Percentiles rank a stretch among this genome's conserved stretches.
Evolutionary conservation across 257 asterid species (phyloP).

Genomic region (Fraxinus americana): DNA sequence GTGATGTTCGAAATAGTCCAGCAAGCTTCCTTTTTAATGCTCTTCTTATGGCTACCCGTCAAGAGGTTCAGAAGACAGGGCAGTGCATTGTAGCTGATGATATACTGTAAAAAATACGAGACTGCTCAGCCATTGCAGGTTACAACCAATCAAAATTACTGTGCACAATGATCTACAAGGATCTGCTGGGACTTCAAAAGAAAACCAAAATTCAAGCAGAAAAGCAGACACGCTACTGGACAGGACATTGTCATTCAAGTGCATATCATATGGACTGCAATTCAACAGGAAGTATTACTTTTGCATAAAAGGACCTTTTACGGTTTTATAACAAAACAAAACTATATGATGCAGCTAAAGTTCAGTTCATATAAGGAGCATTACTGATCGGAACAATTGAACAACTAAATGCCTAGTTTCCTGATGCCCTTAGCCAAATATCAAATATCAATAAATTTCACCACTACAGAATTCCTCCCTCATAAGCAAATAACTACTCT

Average conservation of each 20-base stretch:
- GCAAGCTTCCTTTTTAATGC: constrained; percentile 54
- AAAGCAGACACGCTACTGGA: too few relatives aligned
- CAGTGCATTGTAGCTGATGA: constrained; percentile 36
- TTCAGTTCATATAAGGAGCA: background rate
- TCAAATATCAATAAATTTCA: too few relatives aligned
- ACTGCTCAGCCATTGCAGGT: background rate
- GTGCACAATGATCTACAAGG: background rate
- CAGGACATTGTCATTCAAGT: background rate
- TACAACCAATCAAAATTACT: background rate
- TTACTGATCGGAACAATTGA: background rate
- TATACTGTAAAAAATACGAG: constrained; percentile 23
- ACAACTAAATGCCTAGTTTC: background rate
- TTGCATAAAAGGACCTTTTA: background rate
- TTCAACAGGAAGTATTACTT: background rate
- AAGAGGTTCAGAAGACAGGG: constrained; percentile 38
- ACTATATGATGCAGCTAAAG: background rate
- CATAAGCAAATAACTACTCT: too few relatives aligned
- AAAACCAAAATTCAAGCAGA: too few relatives aligned
- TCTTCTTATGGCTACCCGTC: constrained; percentile 39
- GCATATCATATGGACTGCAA: too few relatives aligned
- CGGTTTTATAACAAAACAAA: background rate
- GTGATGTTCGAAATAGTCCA: constrained; percentile 52
- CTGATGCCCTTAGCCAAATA: background rate
- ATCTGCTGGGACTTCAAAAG: too few relatives aligned
- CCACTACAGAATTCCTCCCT: too few relatives aligned